Evolutionary conservation across 2,329 filamentous ascomycete species (phyloP), one percentile per base, ranked within the genome.

Genomic region (Raffaelea albimanens): DNA sequence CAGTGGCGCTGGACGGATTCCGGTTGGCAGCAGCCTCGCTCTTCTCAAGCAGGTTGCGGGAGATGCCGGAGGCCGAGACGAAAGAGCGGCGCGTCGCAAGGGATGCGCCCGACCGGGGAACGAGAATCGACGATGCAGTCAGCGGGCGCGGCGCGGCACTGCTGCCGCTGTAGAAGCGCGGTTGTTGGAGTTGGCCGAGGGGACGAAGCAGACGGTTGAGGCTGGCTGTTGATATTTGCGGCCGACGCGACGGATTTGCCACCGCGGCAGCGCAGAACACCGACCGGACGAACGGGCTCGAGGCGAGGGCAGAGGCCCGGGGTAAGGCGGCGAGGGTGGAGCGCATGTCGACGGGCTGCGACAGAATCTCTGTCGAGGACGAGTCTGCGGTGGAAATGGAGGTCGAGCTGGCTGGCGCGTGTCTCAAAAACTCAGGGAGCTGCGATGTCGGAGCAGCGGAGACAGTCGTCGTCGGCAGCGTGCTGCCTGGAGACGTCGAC

Each of bases 1-100:
- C 83, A 40, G 85, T 85, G 23, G 89, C 84, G 64, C 88, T 97
- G 50, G 73, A 78, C 2, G 93, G 88, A 58, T 95, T 95, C 65
- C 88, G 85, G 67, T 97, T 98, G 34, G 93, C 94, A 21, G 86
- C 85, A 63, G 90, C 85, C 67, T 98, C 93, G 56, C 90, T 77
- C 55, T 87, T 85, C 31, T 89, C 88, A 31, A 98, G 78, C 48
- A 91, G 71, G 53, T 75, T 80, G 51, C 76, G 72, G 41, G 79
- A 74, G 47, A 79, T 68, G 19, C 72, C 72, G 51, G 69, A 70
- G 8, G 51, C 51, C 16, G 53, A 56, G 33, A 59, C 56, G 23
- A 52, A 23, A 29, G 49, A 43, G 20, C 46, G 53, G 25, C 25
- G 25, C n/a, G n/a, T n/a, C n/a, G n/a, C n/a, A 11, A 42, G 43